These are phyloP conservation scores for Fusarium sp. DNA, from an alignment of 2,329 filamentous ascomycete genomes.

Conservation along the genomic window DNA sequence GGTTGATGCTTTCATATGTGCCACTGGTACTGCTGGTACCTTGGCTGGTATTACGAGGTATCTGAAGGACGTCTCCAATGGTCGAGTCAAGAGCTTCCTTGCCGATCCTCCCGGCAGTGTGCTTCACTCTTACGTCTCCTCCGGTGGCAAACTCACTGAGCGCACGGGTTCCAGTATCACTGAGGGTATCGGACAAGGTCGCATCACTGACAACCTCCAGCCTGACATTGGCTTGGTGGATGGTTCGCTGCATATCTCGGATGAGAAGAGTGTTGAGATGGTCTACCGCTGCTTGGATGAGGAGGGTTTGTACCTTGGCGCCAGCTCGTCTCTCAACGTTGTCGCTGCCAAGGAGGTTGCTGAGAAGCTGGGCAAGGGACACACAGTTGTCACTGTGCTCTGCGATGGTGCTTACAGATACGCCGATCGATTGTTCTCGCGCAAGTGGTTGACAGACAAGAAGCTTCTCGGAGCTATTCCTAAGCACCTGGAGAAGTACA, in stretches of 20 bases:
- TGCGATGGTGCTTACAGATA: constrained; percentile 98
- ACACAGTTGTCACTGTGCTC: constrained; percentile 92
- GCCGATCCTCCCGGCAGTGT: constrained; percentile 95
- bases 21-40: constrained; percentile 92
- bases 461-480: constrained; percentile 84
- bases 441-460: constrained; percentile 90
- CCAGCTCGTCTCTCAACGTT: constrained; percentile 93
- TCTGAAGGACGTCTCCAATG: constrained; percentile 83
- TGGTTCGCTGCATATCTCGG: constrained; percentile 83
- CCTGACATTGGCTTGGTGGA: constrained; percentile 88
- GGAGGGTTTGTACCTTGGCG: constrained; percentile 94
- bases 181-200: constrained; percentile 96
- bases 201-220: constrained; percentile 92
- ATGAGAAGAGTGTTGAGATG: constrained; percentile 97
- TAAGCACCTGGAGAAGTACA: constrained; percentile 89
- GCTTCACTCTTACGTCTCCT: constrained; percentile 89
- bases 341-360: constrained; percentile 95
- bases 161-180: constrained; percentile 89
- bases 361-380: constrained; percentile 85
- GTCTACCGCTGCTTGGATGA: constrained; percentile 96
- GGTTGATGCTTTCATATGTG: constrained; percentile 94
- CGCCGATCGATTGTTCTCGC: constrained; percentile 91
- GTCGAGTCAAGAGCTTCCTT: constrained; percentile 85
- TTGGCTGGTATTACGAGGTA: constrained; percentile 89
- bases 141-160: constrained; percentile 85